These are phyloP conservation scores for Gillenia trifoliata DNA, from an alignment of 306 rosid species.

Conservation along the genomic window DNA sequence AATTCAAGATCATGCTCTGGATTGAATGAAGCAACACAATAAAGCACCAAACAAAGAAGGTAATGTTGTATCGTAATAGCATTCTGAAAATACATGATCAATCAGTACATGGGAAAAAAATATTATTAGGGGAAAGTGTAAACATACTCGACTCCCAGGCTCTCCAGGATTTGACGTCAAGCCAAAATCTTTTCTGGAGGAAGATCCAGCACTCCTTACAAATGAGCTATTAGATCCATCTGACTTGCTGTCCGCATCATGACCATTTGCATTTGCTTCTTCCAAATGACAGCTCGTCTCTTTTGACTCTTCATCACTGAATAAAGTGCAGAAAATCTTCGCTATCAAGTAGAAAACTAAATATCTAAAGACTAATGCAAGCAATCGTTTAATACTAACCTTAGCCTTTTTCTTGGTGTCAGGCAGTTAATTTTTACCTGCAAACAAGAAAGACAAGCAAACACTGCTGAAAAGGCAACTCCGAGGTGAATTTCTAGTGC, in stretches of 20 bases:
- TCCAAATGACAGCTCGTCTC: conserved; percentile 20
- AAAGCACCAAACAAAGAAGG: not conserved
- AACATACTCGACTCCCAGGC: conserved; percentile 38
- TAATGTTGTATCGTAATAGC: not conserved
- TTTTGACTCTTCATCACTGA: conserved; percentile 35
- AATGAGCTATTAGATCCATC: conserved; percentile 31
- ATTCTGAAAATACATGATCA: not conserved
- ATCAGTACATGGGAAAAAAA: not conserved
- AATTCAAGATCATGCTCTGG: not conserved
- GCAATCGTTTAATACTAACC: conserved; percentile 25
- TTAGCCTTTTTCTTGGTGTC: conserved; percentile 33
- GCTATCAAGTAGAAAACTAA: conserved; percentile 4
- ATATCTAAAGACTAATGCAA: not conserved
- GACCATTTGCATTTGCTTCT: conserved; percentile 18
- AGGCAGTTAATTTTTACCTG: conserved; percentile 51
- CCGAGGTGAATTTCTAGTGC: not conserved
- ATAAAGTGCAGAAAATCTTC: conserved; percentile 5
- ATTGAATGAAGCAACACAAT: not conserved
- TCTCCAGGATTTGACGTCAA: conserved; percentile 44
- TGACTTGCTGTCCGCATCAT: conserved; percentile 30
- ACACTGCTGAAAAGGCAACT: not conserved
- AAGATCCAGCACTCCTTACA: conserved; percentile 33
- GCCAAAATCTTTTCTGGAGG: conserved; percentile 37
- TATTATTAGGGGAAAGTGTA: not conserved
- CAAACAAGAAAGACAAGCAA: conserved; percentile 14